phyloP scores from a whole-genome alignment of 192 early-diverging fungal species.

The Podochytrium sp. region DNA sequence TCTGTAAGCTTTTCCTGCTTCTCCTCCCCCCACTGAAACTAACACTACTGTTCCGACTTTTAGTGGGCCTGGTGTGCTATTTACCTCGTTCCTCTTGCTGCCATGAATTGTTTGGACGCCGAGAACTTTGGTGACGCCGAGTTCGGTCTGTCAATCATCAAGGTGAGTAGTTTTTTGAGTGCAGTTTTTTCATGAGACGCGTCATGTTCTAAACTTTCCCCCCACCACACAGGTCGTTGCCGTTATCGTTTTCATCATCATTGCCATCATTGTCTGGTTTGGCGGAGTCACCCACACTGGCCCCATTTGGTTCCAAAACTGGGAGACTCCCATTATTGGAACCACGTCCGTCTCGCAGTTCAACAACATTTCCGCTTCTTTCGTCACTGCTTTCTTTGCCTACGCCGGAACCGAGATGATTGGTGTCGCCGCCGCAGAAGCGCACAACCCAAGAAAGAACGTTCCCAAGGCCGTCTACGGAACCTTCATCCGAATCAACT shows the following conservation, averaged over 20 bases:
- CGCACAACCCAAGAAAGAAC: constrained; percentile 73
- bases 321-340: constrained; percentile 10
- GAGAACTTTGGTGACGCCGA: no score
- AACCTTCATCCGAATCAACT: constrained; percentile 80
- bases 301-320: constrained; percentile 4
- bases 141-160: no score
- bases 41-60: no score
- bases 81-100: no score
- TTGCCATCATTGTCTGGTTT: constrained; percentile 69
- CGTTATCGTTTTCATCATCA: constrained; percentile 80
- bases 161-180: no score
- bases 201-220: constrained; percentile 76
- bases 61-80: no score
- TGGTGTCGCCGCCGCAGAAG: constrained; percentile 90
- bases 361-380: constrained; percentile 67
- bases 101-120: constrained; percentile 38
- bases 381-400: constrained; percentile 70
- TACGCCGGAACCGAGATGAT: constrained; percentile 68
- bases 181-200: constrained; percentile 55
- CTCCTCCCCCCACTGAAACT: no score
- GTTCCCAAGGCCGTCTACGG: constrained; percentile 39
- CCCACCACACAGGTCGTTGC: constrained; percentile 76
- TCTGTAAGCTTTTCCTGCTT: no score
- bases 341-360: constrained; percentile 21
- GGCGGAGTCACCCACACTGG: constrained; percentile 58